Conservation (phyloP, 2,329 filamentous ascomycete genomes). For the Metarhizium album region DNA sequence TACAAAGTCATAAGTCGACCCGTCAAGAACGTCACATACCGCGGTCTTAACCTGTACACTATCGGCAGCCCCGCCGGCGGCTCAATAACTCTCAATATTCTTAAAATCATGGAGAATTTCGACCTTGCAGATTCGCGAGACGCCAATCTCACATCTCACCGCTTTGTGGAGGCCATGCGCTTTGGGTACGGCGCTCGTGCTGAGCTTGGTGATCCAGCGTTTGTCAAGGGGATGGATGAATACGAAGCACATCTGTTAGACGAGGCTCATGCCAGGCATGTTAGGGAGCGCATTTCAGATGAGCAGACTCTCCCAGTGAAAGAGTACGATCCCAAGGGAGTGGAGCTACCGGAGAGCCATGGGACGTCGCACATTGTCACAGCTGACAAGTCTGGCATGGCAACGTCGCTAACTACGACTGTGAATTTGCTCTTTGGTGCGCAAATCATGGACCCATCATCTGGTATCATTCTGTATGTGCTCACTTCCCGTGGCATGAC, state of each 20-base stretch:
- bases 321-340: constrained; percentile 59
- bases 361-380: constrained; percentile 67
- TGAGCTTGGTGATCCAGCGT: constrained; percentile 74
- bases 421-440: constrained; percentile 81
- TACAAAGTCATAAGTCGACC: constrained; percentile 60
- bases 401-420: constrained; percentile 75
- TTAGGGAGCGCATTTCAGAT: constrained; percentile 61
- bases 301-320: constrained; percentile 57
- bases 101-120: constrained; percentile 80
- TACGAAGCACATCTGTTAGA: constrained; percentile 62
- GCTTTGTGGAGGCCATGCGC: constrained; percentile 77
- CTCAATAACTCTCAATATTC: constrained; percentile 58
- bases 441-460: constrained; percentile 65
- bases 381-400: constrained; percentile 61
- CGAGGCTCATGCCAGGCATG: constrained; percentile 43
- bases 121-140: constrained; percentile 40
- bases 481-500: not conserved
- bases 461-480: constrained; percentile 62
- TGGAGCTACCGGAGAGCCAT: constrained; percentile 58
- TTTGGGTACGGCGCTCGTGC: constrained; percentile 76
- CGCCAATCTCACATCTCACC: constrained; percentile 63
- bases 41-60: constrained; percentile 58
- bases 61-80: constrained; percentile 71
- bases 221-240: constrained; percentile 49
- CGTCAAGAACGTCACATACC: constrained; percentile 54